Conservation (phyloP, 768 basidiomycete species). For the Boletus speciosus region DNA sequence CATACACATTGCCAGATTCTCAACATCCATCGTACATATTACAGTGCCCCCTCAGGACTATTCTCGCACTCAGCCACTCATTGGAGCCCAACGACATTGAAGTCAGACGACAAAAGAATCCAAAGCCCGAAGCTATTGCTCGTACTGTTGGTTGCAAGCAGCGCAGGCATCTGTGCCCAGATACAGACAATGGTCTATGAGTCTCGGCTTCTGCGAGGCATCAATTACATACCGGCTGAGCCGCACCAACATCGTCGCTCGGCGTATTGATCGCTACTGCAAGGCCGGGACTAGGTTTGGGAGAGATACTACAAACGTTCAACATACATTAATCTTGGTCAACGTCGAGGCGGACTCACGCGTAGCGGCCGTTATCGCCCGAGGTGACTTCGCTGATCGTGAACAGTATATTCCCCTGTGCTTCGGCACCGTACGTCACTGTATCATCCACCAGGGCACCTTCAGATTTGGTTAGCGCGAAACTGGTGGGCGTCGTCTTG, state of each 20-base stretch:
- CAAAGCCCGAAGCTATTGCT: constrained; percentile 1
- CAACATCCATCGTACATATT: background rate
- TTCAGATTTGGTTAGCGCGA: constrained; percentile 1
- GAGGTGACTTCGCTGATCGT: constrained; percentile 1
- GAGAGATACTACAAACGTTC: constrained; percentile 4
- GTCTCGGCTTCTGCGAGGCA: background rate
- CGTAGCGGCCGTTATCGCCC: constrained; percentile 1
- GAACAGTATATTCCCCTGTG: constrained; percentile 2
- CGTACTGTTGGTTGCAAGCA: background rate
- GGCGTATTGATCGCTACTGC: constrained; percentile 1
- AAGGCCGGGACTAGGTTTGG: background rate
- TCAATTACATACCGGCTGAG: background rate
- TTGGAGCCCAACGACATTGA: background rate
- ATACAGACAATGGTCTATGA: background rate
- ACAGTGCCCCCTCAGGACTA: background rate
- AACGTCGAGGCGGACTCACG: background rate
- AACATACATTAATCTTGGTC: background rate
- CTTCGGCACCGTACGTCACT: constrained; percentile 1
- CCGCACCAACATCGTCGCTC: background rate
- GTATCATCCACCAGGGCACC: background rate
- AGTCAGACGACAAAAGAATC: background rate
- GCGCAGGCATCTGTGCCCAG: background rate
- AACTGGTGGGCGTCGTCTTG: background rate
- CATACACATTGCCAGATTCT: background rate
- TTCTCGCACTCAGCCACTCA: background rate